phyloP scores from a whole-genome alignment of 2,329 filamentous ascomycete species.

The Beauveria sp. region DNA sequence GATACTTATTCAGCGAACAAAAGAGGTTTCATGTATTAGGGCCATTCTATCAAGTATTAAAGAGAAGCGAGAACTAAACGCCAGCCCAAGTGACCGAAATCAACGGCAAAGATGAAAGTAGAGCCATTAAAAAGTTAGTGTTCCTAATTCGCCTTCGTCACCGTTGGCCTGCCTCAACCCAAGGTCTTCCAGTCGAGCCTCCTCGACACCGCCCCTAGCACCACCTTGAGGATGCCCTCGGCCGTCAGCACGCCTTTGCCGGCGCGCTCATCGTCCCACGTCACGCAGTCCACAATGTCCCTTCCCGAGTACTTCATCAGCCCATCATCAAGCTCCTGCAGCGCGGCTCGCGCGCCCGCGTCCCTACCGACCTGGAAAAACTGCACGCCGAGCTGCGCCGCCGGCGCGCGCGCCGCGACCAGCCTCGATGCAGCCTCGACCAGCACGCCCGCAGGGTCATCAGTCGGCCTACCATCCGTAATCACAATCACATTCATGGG shows the following conservation, averaged over 20 bases:
- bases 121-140: too few relatives aligned
- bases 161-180: slow-evolving; percentile 1
- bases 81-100: background rate
- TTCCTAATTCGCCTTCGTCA: too few relatives aligned
- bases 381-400: slow-evolving; percentile 83
- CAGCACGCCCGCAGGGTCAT: slow-evolving; percentile 69
- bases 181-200: slow-evolving; percentile 27
- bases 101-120: too few relatives aligned
- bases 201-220: slow-evolving; percentile 67
- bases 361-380: slow-evolving; percentile 93
- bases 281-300: slow-evolving; percentile 89
- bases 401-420: slow-evolving; percentile 59
- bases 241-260: slow-evolving; percentile 45
- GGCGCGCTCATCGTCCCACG: slow-evolving; percentile 51
- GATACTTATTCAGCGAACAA: background rate
- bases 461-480: slow-evolving; percentile 76
- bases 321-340: slow-evolving; percentile 69
- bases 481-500: slow-evolving; percentile 89
- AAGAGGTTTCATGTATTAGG: background rate
- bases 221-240: slow-evolving; percentile 70
- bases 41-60: background rate
- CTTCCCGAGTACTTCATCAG: slow-evolving; percentile 51
- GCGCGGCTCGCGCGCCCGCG: slow-evolving; percentile 50
- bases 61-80: background rate
- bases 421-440: slow-evolving; percentile 61